phyloP scores from a whole-genome alignment of 768 basidiomycete species.

The Hemileccinum impolitum region DNA sequence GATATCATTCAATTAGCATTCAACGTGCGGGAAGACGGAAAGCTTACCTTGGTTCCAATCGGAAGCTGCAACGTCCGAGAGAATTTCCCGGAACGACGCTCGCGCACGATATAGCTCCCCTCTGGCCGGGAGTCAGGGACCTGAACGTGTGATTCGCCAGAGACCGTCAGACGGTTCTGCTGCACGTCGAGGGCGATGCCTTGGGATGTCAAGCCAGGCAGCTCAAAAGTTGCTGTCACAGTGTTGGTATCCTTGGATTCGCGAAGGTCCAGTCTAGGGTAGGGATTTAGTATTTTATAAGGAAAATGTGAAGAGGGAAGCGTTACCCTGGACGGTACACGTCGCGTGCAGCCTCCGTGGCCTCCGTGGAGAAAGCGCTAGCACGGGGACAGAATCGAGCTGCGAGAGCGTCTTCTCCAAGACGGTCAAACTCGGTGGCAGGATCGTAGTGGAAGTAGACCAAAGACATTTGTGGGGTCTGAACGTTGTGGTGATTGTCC shows the following conservation, averaged over 20 bases:
- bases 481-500: neutral
- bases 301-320: too few relatives aligned
- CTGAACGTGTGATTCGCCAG: constrained; percentile 36
- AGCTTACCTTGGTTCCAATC: constrained; percentile 42
- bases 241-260: constrained; percentile 40
- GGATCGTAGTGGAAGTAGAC: constrained; percentile 5
- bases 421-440: constrained; percentile 2
- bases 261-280: constrained; percentile 43
- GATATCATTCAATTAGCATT: neutral
- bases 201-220: constrained; percentile 51
- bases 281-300: neutral
- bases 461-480: constrained; percentile 1
- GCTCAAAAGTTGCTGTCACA: constrained; percentile 52
- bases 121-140: constrained; percentile 32
- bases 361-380: neutral
- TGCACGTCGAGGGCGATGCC: constrained; percentile 47
- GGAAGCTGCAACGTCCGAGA: constrained; percentile 45
- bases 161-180: constrained; percentile 45
- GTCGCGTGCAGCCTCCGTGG: neutral
- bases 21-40: neutral
- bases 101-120: constrained; percentile 39
- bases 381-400: constrained; percentile 7
- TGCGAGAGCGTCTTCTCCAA: constrained; percentile 22
- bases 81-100: constrained; percentile 45
- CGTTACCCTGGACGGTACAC: constrained; percentile 23